Conservation (phyloP, 768 basidiomycete species). For the Pleurotus djamor region DNA sequence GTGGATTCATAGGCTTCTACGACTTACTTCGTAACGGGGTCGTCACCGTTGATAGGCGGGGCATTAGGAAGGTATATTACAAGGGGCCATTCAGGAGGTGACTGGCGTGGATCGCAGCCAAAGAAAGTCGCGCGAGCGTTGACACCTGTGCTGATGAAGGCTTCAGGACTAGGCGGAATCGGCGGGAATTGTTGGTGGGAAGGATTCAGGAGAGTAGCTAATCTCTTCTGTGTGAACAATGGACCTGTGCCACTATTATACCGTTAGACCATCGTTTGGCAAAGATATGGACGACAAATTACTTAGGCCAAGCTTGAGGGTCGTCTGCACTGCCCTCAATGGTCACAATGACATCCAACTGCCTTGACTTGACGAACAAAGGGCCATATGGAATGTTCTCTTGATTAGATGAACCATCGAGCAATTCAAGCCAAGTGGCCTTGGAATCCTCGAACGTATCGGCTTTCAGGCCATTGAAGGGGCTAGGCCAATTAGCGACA, state of each 20-base stretch:
- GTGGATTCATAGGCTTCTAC: neutral
- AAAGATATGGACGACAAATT: slow-evolving; percentile 14
- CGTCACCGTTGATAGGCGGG: slow-evolving; percentile 60
- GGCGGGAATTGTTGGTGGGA: slow-evolving; percentile 66
- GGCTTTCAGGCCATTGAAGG: slow-evolving; percentile 46
- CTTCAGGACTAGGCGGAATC: slow-evolving; percentile 47
- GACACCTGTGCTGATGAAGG: slow-evolving; percentile 59
- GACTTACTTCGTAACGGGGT: slow-evolving; percentile 64
- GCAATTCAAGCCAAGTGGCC: slow-evolving; percentile 53
- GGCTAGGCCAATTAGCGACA: slow-evolving; percentile 71
- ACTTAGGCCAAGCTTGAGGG: slow-evolving; percentile 67
- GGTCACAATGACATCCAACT: slow-evolving; percentile 73
- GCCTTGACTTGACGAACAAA: slow-evolving; percentile 65
- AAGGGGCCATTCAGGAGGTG: slow-evolving; percentile 58
- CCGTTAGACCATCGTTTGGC: neutral
- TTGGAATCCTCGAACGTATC: slow-evolving; percentile 52
- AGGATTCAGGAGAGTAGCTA: slow-evolving; percentile 36
- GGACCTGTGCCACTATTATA: slow-evolving; percentile 50
- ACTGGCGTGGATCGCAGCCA: slow-evolving; percentile 60
- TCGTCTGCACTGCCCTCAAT: slow-evolving; percentile 67
- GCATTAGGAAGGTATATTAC: slow-evolving; percentile 78
- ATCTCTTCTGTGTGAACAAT: slow-evolving; percentile 39
- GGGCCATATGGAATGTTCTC: slow-evolving; percentile 75
- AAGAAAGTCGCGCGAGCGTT: slow-evolving; percentile 76
- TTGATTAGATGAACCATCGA: slow-evolving; percentile 69